A percentile compares a stretch with the other conserved stretches of the same genome.
Evolutionary conservation across 2,329 filamentous ascomycete species (phyloP).

Genomic region (Talaromyces rugulosus): DNA sequence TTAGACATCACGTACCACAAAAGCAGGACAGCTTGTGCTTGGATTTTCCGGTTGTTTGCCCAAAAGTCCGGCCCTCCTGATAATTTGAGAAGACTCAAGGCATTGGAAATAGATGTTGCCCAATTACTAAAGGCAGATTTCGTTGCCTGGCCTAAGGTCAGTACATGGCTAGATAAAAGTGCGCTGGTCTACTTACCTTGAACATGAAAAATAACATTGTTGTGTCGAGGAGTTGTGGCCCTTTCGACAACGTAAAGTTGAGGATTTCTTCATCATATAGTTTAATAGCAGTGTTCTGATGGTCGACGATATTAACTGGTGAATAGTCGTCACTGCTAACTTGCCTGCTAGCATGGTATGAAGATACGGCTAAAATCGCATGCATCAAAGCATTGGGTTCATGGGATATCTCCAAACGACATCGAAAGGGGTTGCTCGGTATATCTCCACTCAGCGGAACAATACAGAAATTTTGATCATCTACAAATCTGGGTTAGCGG

Average conservation of each 20-base stretch:
- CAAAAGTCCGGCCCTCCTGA: slow-evolving; percentile 1
- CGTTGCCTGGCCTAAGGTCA: slow-evolving; percentile 1
- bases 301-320: background rate
- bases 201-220: slow-evolving; percentile 5
- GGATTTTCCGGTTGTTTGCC: background rate
- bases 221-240: background rate
- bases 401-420: background rate
- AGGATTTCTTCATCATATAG: background rate
- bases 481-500: background rate
- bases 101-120: slow-evolving; percentile 1
- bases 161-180: background rate
- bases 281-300: slow-evolving; percentile 1
- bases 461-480: slow-evolving; percentile 4
- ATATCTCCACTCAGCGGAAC: slow-evolving; percentile 6
- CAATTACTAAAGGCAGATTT: slow-evolving; percentile 5
- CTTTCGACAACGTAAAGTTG: background rate
- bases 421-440: slow-evolving; percentile 7
- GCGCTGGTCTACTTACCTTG: background rate
- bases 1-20: slow-evolving; percentile 1
- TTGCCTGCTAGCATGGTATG: slow-evolving; percentile 1
- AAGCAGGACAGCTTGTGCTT: slow-evolving; percentile 3
- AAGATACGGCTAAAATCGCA: slow-evolving; percentile 3
- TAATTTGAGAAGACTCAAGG: background rate
- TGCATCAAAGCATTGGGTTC: slow-evolving; percentile 2
- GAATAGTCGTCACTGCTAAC: background rate